Evolutionary conservation across 176 grass and related monocot species (phyloP).

Genomic region (Triticum timopheevii): DNA sequence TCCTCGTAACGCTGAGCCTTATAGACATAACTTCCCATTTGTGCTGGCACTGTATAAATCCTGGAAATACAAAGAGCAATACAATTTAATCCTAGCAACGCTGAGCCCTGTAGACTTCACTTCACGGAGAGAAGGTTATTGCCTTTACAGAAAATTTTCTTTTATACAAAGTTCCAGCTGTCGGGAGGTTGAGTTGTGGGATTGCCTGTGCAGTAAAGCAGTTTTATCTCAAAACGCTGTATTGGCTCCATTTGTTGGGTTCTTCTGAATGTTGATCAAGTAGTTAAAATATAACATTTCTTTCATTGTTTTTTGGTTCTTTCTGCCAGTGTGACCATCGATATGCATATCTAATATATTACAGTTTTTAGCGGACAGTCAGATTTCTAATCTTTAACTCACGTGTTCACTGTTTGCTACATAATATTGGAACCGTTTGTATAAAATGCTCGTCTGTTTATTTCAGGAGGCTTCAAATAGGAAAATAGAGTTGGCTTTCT

Average conservation of each 20-base stretch:
- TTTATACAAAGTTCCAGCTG: neutral
- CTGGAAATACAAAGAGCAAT: too few relatives aligned
- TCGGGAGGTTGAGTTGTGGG: neutral
- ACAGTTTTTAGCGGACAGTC: neutral
- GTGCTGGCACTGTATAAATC: too few relatives aligned
- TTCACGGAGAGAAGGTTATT: too few relatives aligned
- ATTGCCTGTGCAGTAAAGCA: neutral
- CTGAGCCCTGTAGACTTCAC: too few relatives aligned
- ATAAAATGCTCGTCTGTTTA: neutral
- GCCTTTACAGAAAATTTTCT: too few relatives aligned
- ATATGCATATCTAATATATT: neutral
- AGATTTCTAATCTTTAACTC: conserved; percentile 1
- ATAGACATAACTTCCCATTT: too few relatives aligned
- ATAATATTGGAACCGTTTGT: neutral
- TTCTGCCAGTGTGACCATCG: neutral
- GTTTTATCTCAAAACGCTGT: neutral
- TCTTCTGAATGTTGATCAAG: neutral
- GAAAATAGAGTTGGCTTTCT: neutral
- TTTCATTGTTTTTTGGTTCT: neutral
- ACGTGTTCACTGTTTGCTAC: neutral
- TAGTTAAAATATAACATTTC: neutral
- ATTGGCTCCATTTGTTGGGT: neutral
- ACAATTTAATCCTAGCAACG: too few relatives aligned
- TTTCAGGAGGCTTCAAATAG: neutral
- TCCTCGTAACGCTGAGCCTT: too few relatives aligned